A percentile compares a stretch with the other conserved stretches of the same genome.
Evolutionary conservation across 179 eudicot species (phyloP).

Genomic region (Spergularia azorica): DNA sequence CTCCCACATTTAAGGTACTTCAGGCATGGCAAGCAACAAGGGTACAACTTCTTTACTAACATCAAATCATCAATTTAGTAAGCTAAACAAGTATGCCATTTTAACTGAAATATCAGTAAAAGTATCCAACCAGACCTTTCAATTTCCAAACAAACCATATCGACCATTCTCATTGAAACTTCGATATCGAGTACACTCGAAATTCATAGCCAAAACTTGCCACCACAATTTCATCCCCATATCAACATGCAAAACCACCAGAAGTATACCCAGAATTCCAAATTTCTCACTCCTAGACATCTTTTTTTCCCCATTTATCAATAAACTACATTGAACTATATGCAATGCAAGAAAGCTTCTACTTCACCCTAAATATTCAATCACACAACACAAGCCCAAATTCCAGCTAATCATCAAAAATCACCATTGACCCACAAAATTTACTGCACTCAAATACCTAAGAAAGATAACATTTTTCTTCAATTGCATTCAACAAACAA

Average conservation of each 20-base stretch:
- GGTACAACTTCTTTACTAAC: conserved; percentile 6
- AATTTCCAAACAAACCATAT: background rate
- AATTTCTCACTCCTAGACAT: too few species aligned
- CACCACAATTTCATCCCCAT: background rate
- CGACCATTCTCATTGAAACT: background rate
- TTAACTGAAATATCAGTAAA: background rate
- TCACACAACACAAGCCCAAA: background rate
- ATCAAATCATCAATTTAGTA: background rate
- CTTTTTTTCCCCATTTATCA: too few species aligned
- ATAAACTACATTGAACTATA: too few species aligned
- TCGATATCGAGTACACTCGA: background rate
- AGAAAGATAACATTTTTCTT: background rate
- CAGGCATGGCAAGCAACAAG: too few species aligned
- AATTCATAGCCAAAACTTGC: background rate
- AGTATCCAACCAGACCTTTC: background rate
- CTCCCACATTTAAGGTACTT: background rate
- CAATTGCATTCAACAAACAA: background rate
- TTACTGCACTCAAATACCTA: background rate
- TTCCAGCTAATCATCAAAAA: background rate
- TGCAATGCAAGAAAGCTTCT: background rate
- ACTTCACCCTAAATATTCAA: conserved; percentile 1
- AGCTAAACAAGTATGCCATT: conserved; percentile 6
- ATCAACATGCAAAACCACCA: too few species aligned
- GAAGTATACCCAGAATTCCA: too few species aligned
- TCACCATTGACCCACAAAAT: background rate